Conservation (phyloP, 2,329 filamentous ascomycete species). For the Bipolaris zeicola region DNA sequence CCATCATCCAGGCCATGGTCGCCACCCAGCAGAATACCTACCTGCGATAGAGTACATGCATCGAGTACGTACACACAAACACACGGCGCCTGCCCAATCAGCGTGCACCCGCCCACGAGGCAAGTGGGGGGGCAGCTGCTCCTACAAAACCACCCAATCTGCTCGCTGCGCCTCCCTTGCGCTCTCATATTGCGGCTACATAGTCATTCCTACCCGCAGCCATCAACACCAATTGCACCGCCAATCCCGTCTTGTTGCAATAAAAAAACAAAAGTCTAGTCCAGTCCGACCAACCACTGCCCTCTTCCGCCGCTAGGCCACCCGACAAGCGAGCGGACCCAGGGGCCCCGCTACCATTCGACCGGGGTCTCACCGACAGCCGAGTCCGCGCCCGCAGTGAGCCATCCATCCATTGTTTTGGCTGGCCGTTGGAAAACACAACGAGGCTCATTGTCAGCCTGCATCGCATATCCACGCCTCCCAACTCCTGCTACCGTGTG, state of each 20-base stretch:
- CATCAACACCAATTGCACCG: slow-evolving; percentile 12
- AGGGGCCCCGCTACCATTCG: slow-evolving; percentile 22
- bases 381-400: slow-evolving; percentile 34
- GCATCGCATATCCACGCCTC: slow-evolving; percentile 15
- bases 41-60: neutral
- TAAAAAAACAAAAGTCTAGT: slow-evolving; percentile 1
- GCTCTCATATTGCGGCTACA: neutral
- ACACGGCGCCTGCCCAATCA: slow-evolving; percentile 1
- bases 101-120: slow-evolving; percentile 16
- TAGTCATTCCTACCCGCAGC: too few relatives aligned
- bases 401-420: slow-evolving; percentile 40
- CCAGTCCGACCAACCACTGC: slow-evolving; percentile 23
- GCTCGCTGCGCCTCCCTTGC: slow-evolving; percentile 1
- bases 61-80: neutral
- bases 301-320: slow-evolving; percentile 1
- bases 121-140: slow-evolving; percentile 7
- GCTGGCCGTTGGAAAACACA: slow-evolving; percentile 33
- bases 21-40: slow-evolving; percentile 4
- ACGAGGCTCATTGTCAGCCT: slow-evolving; percentile 25
- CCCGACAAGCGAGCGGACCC: slow-evolving; percentile 9
- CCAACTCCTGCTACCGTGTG: slow-evolving; percentile 33
- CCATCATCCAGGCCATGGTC: slow-evolving; percentile 32
- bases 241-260: slow-evolving; percentile 5
- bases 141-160: slow-evolving; percentile 6
- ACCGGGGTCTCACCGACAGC: slow-evolving; percentile 28